phyloP scores from a whole-genome alignment of 1,284 basidiomycete species.

The Vanrija pseudolonga region DNA sequence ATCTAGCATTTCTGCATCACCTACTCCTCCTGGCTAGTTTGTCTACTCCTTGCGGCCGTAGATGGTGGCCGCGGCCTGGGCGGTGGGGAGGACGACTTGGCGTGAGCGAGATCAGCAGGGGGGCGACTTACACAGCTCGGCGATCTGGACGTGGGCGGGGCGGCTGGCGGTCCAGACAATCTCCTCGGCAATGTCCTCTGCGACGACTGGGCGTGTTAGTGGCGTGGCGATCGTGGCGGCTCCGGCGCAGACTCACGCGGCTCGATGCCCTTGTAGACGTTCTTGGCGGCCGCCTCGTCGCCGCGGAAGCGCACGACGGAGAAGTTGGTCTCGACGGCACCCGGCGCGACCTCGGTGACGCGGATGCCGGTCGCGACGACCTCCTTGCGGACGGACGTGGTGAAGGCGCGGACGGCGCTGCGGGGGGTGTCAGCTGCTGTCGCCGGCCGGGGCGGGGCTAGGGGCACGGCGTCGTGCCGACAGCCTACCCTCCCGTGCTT shows the following conservation, averaged over 20 bases:
- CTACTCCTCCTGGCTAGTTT: background rate
- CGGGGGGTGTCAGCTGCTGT: background rate
- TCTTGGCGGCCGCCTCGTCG: slow-evolving; percentile 68
- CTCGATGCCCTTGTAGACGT: slow-evolving; percentile 75
- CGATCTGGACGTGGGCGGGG: slow-evolving; percentile 80
- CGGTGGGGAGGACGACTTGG: slow-evolving; percentile 21
- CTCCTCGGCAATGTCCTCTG: slow-evolving; percentile 85
- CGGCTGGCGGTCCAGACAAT: slow-evolving; percentile 91
- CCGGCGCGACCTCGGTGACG: slow-evolving; percentile 83
- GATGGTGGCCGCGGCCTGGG: slow-evolving; percentile 22
- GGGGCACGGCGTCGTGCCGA: too few species aligned
- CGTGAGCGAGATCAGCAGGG: slow-evolving; percentile 44
- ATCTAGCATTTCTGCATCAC: background rate
- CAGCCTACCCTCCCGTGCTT: too few species aligned
- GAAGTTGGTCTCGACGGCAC: slow-evolving; percentile 57
- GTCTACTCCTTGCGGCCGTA: slow-evolving; percentile 18
- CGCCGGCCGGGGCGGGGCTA: too few species aligned
- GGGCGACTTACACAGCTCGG: slow-evolving; percentile 65
- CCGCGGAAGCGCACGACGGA: slow-evolving; percentile 78
- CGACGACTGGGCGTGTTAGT: slow-evolving; percentile 56
- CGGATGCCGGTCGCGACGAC: slow-evolving; percentile 79
- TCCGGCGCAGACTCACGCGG: slow-evolving; percentile 59
- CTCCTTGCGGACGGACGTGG: slow-evolving; percentile 73
- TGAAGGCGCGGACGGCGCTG: slow-evolving; percentile 78
- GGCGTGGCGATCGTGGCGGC: too few species aligned